phyloP scores from a whole-genome alignment of 139 green algal species.

The Monoraphidium neglectum region DNA sequence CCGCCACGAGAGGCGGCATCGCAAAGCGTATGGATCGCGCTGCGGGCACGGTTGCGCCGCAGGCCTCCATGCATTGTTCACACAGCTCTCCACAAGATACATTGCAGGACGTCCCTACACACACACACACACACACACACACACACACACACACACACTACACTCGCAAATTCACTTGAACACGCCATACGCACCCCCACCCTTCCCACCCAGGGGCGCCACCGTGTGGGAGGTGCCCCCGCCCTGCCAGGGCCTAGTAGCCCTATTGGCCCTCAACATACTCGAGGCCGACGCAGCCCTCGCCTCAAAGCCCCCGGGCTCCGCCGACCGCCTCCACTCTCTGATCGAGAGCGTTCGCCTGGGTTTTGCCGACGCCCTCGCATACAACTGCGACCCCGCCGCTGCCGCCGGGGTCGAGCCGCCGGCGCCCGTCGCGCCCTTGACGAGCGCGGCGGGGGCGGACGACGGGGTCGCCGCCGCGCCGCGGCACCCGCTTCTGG shows the following conservation, averaged over 20 bases:
- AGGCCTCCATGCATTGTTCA: no score
- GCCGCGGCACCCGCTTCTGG: background rate
- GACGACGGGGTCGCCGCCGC: no score
- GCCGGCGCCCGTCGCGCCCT: no score
- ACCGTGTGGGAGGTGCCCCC: conserved; percentile 71
- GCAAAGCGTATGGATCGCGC: no score
- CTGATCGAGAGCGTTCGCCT: conserved; percentile 64
- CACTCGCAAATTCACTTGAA: background rate
- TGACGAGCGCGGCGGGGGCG: no score
- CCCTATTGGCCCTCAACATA: conserved; percentile 70
- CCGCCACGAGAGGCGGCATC: no score
- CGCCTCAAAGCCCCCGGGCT: background rate
- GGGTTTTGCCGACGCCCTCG: conserved; percentile 69
- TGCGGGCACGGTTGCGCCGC: no score
- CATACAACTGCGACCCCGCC: conserved; percentile 17
- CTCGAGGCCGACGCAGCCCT: conserved; percentile 47
- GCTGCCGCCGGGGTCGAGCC: no score
- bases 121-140: no score
- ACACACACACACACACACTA: background rate
- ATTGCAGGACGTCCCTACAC: no score
- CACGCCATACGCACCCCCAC: no score
- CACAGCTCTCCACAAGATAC: no score
- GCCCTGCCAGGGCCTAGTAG: conserved; percentile 62
- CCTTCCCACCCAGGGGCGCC: conserved; percentile 34
- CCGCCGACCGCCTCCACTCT: background rate